Evolutionary conservation across 2,329 filamentous ascomycete species (phyloP), one percentile per base, ranked within the genome.

Genomic region (Triangularia verruculosa): DNA sequence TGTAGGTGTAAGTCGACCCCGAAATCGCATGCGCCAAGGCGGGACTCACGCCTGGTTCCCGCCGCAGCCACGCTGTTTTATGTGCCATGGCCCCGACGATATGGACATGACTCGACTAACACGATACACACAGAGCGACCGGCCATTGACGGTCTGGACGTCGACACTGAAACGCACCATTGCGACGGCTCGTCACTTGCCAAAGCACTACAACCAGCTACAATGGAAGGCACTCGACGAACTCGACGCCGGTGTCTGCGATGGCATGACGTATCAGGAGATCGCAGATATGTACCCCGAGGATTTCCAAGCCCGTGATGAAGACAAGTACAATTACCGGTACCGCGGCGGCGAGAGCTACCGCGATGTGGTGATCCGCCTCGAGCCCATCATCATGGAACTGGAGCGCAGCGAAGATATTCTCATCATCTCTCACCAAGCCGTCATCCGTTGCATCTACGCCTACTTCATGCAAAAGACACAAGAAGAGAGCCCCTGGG

Each of bases 381-480:
- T 99, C 0, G 95, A 99, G 74, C 95, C 95, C 66, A 99, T 99
- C 78, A 99, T 99, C 79, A 99, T 99, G 95, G 95, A 99, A 76
- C 83, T 99, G 59, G 95, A 99, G 78, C 87, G 95, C 67, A 92
- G 89, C 70, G 95, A 98, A 77, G 96, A 99, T 74, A 96, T 99
- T 69, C 87, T 99, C 65, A 98, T 99, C 70, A 93, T 99, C 66
- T 98, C 95, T 3, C 95, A 99, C 76, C 95, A 99, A 79, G 95
- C 95, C 13, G 94, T 99, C 32, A 82, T 99, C 67, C 88, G 95
- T 64, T 99, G 95, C 81, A 97, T 99, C 72, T 99, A 98, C 74
- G 92, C 95, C 28, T 99, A 99, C 78, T 99, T 98, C 77, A 97
- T 97, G 90, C 96, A 98, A 73, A 92, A 95, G 72, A 89, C 92